Percentiles rank a stretch among this genome's conserved stretches.
Evolutionary conservation across 306 rosid species (phyloP).

Genomic region (Adenanthera pavonina): DNA sequence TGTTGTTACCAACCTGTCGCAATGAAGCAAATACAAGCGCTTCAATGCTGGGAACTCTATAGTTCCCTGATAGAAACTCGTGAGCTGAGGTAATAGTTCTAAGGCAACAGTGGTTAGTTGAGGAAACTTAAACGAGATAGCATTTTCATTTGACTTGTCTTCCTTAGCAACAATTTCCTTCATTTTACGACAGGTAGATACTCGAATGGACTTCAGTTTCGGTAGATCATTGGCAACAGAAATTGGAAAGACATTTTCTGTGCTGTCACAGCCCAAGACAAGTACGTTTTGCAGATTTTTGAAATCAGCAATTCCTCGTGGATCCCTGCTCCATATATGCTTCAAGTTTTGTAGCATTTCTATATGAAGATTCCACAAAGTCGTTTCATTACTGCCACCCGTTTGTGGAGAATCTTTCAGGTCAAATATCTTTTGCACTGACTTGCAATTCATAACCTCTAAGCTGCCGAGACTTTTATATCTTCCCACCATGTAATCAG

Average conservation of each 20-base stretch:
- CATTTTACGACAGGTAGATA: neutral
- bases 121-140: neutral
- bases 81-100: neutral
- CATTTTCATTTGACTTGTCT: neutral
- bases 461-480: neutral
- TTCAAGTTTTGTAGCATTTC: slow-evolving; percentile 19
- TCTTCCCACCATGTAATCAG: neutral
- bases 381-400: neutral
- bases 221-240: slow-evolving; percentile 14
- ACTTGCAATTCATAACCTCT: neutral
- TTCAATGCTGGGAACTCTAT: slow-evolving; percentile 25
- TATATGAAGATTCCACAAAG: neutral
- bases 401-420: neutral
- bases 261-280: neutral
- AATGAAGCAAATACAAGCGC: neutral
- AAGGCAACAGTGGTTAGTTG: neutral
- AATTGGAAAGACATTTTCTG: neutral
- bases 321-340: neutral
- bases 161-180: slow-evolving; percentile 12
- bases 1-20: neutral
- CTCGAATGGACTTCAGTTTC: neutral
- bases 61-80: neutral
- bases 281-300: neutral
- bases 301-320: neutral
- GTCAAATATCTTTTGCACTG: neutral